These are phyloP conservation scores for Penicillium sp. DNA, from an alignment of 2,329 filamentous ascomycete genomes.

Conservation along the genomic window DNA sequence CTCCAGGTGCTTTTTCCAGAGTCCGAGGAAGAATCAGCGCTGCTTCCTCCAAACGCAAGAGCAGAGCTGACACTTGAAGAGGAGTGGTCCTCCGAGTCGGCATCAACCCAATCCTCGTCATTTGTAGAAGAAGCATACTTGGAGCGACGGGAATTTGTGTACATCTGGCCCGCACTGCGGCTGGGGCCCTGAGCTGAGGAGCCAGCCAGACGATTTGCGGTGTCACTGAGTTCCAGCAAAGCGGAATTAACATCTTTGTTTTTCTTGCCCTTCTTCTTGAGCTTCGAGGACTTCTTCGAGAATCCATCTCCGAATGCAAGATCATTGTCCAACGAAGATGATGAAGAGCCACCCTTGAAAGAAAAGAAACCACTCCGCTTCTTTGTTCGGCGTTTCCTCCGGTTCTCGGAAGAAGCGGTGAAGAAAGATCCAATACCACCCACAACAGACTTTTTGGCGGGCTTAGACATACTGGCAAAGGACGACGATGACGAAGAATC, in stretches of 20 bases:
- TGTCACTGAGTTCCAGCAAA: conserved; percentile 50
- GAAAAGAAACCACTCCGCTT: conserved; percentile 55
- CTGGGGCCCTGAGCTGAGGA: conserved; percentile 35
- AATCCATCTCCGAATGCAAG: conserved; percentile 65
- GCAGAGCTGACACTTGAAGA: conserved; percentile 55
- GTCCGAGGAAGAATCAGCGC: conserved; percentile 56
- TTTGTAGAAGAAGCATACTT: conserved; percentile 36
- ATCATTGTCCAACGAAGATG: conserved; percentile 66
- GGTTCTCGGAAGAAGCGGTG: conserved; percentile 58
- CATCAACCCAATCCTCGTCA: conserved; percentile 57
- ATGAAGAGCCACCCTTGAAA: conserved; percentile 60
- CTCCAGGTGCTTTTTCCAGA: conserved; percentile 59
- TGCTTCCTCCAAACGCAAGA: conserved; percentile 61
- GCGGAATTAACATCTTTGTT: conserved; percentile 45
- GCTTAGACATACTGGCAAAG: conserved; percentile 65
- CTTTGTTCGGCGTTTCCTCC: conserved; percentile 48
- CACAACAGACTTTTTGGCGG: conserved; percentile 49
- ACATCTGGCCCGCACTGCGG: conserved; percentile 36
- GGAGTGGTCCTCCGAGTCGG: conserved; percentile 53
- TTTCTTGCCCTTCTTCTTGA: conserved; percentile 31
- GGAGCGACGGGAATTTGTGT: conserved; percentile 31
- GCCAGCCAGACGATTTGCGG: conserved; percentile 48
- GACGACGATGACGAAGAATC: conserved; percentile 58
- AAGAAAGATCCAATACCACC: conserved; percentile 64
- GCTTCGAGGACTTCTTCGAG: conserved; percentile 39